A percentile compares a stretch with the other conserved stretches of the same genome.
Conservation (phyloP, 2,329 filamentous ascomycete species). For the Fusarium poae region DNA sequence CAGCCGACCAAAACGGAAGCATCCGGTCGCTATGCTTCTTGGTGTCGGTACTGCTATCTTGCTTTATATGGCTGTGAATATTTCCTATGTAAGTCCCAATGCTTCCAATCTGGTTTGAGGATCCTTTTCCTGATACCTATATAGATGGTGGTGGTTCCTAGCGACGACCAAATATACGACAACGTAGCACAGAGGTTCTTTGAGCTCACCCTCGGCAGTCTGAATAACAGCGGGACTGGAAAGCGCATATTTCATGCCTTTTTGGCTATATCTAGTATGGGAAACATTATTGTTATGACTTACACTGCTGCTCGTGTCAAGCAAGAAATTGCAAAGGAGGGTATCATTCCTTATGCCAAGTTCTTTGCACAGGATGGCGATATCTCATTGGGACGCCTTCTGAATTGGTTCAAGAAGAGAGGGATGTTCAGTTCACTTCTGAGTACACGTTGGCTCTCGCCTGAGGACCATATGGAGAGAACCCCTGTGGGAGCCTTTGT, state of each 20-base stretch:
- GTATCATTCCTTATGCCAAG: constrained; percentile 63
- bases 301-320: constrained; percentile 69
- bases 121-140: not conserved
- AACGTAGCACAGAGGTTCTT: constrained; percentile 55
- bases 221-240: constrained; percentile 47
- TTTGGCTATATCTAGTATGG: constrained; percentile 66
- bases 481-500: constrained; percentile 55
- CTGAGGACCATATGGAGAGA: constrained; percentile 54
- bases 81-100: constrained; percentile 52
- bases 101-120: fast-evolving
- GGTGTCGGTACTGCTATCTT: constrained; percentile 50
- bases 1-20: constrained; percentile 50
- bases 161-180: constrained; percentile 16
- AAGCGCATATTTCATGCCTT: constrained; percentile 61
- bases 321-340: constrained; percentile 72
- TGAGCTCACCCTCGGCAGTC: constrained; percentile 49
- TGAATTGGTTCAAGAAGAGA: constrained; percentile 51
- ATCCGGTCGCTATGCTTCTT: constrained; percentile 51
- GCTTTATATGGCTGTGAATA: constrained; percentile 56
- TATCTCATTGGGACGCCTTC: constrained; percentile 52
- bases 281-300: constrained; percentile 69
- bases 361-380: constrained; percentile 61
- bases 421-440: constrained; percentile 50
- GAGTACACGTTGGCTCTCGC: constrained; percentile 50
- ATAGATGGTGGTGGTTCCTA: constrained; percentile 56